Base-by-base conservation (phyloP, 1,284 basidiomycete genomes). In the Neonothopanus nambi region DNA sequence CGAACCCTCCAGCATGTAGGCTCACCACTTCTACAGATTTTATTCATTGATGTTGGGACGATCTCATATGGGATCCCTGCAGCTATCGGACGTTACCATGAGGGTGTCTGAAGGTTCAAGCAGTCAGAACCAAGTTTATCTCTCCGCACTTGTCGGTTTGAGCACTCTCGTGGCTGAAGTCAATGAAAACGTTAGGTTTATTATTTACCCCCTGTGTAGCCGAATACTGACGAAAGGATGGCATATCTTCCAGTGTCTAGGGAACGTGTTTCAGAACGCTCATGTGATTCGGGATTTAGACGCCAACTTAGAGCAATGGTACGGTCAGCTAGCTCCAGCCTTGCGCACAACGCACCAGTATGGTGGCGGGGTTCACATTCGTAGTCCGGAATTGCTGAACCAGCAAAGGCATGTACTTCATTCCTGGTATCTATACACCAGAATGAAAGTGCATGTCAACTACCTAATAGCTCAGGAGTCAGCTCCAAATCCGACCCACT, bases 21-120 rank as follows among this genome's bases (percentile, higher is more conserved):
- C 17, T 42, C 20, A 41, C 55, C 39, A 57, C 40, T n/a, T 51
- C 17, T 39, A 51, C 28, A 79, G 77, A 57, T 62, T 76, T 49
- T 75, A 72, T 56, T 77, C 78, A 1, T 71, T 73, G 55, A 62
- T 74, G 2, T 68, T 81, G 2, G 75, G 76, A 9, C 63, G 79
- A 20, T 78, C 79, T 5, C 68, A 71, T 20, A 76, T 80, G 67
- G 63, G 75, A 67, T 66, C 20, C 63, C 61, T 9, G 70, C 70
- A 24, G n/a, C 65, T 64, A 1, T 72, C 68, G 50, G 74, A 78
- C 48, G 73, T 77, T 5, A 63, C 66, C 13, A 55, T 72, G 28
- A 72, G 74, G 3, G 62, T 71, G 47, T 58, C 64, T 12, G 71
- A 77, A 56, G 73, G 72, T 4, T 63, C 66, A 1, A 66, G 65